Base-by-base conservation (phyloP, 164 flowering plant genomes). In the Magnolia kwangsiensis region DNA sequence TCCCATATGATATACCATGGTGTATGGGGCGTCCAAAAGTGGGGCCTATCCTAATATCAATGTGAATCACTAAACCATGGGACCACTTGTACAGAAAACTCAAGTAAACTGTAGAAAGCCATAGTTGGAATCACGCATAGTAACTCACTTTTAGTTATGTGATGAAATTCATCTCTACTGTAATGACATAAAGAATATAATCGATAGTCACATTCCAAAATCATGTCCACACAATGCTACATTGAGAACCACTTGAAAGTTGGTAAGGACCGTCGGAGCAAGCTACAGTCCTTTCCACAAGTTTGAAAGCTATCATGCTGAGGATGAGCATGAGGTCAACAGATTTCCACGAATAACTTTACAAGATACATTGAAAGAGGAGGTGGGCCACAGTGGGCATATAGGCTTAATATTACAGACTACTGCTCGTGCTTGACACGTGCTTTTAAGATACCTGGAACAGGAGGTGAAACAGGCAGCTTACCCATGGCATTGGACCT, bases 391-490 rank as follows among this genome's bases (percentile, higher is more conserved):
- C 3, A 7, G 23, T 10, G 16, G 65, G 63, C 58, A 69, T 69
- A 29, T 63, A 73, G 72, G 81, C 81, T 69, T 69, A 70, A 19
- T 64, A 49, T 29, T 31, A 10, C 51, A 50, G 14, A 72, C 79
- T 77, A 93, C 31, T 86, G 86, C 76, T 92, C 98, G 81, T 89
- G 88, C 87, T 92, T 91, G 75, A 89, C 85, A 5, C 94, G 92
- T 10, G 91, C 89, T 82, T 95, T 93, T 59, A 93, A 69, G 75
- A 93, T 93, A 74, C 97, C 98, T 8, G 98, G 96, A 67, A 90
- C 80, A 14, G 96, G 91, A 2, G 98, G 95, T 16, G 93, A 92
- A 23, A 88, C 73, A 55, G 91, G 87, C 70, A 84, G 86, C 87
- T 87, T 84, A 75, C 82, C 83, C 11, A 82, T 69, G 27, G 83